Percentiles rank a stretch among this genome's conserved stretches.
Evolutionary conservation across 345 rosid genomes (phyloP).

Genomic region (Brassica rapa): DNA sequence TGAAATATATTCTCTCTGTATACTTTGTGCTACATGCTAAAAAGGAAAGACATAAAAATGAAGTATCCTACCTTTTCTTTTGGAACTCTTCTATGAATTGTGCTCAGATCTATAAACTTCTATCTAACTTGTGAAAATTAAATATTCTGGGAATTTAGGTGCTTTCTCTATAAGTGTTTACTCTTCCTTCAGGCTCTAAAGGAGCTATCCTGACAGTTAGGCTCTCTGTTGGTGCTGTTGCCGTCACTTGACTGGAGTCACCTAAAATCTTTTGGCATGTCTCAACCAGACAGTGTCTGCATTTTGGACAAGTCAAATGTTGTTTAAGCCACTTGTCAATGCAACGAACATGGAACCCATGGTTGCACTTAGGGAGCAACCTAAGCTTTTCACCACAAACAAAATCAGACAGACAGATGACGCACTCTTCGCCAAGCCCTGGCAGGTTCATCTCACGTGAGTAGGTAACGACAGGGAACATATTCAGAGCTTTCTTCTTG

Average conservation of each 20-base stretch:
- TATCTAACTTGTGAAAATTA: background rate
- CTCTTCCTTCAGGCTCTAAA: constrained; percentile 42
- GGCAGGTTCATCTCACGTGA: constrained; percentile 44
- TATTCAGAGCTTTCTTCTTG: constrained; percentile 45
- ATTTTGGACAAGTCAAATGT: constrained; percentile 69
- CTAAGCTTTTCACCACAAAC: constrained; percentile 47
- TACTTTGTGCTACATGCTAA: constrained; percentile 28
- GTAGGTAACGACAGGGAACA: constrained; percentile 54
- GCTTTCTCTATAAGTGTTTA: constrained; percentile 29
- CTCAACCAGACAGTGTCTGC: constrained; percentile 52
- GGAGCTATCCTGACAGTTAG: constrained; percentile 33
- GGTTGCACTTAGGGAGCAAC: constrained; percentile 67
- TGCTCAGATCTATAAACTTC: constrained; percentile 16
- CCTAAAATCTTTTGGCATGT: constrained; percentile 41
- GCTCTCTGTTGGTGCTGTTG: constrained; percentile 19
- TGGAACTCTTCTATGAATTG: background rate
- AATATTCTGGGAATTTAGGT: background rate
- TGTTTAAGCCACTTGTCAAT: constrained; percentile 69
- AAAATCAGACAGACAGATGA: constrained; percentile 58
- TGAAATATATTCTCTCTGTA: constrained; percentile 8
- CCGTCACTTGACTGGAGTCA: constrained; percentile 4
- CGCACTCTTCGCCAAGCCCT: constrained; percentile 56
- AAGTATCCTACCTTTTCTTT: background rate
- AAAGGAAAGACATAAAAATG: constrained; percentile 12
- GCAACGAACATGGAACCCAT: constrained; percentile 66